Base-by-base conservation (phyloP, 129 eudicot species). In the Tagetes erecta region DNA sequence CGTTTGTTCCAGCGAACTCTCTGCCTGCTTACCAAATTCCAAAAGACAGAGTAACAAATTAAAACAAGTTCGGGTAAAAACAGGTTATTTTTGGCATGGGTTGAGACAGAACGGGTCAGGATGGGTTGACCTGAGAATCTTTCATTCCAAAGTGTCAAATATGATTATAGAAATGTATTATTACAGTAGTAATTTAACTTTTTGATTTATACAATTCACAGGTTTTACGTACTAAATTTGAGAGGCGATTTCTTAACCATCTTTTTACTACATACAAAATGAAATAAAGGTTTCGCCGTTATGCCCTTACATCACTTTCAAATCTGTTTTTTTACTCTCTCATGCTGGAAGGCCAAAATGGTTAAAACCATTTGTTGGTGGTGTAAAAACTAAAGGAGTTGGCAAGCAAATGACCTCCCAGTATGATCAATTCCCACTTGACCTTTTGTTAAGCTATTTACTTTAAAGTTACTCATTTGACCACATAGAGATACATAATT, bases 1-100 rank as follows among this genome's bases (percentile, higher is more conserved):
- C 92, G 81, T 80, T 85, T 89, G 98, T 49, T 89, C 98, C 64
- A 83, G 69, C 57, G 82, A 81, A 84, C 79, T 92, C 75, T 92
- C 98, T 67, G 98, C 98, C 98, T 92, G 85, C 84, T 66, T 3
- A 60, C 58, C 59, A 76, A 71, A 68, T 58, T 58, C 39, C 64
- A 58, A 12, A 41, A 6, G 65, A 8, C 12, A 30, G 55, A 47
- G 11, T 59, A 33, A 7, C 31, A 10, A 40, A 56, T 60, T 10
- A 13, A 49, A 36, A 12, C 42, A 35, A 44, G 41, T 44, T 44
- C 11, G 2, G 73, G 44, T 10, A 49, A 68, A 68, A 68, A 46
- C 59, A 8, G 44, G 33, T 33, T 8, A 10, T 67, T 34, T 47
- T 12, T 3, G 45, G 34, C 34, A 45, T 7, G 41, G 39, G 50